Conservation (phyloP, 768 basidiomycete species). For the Boletellus ananas region DNA sequence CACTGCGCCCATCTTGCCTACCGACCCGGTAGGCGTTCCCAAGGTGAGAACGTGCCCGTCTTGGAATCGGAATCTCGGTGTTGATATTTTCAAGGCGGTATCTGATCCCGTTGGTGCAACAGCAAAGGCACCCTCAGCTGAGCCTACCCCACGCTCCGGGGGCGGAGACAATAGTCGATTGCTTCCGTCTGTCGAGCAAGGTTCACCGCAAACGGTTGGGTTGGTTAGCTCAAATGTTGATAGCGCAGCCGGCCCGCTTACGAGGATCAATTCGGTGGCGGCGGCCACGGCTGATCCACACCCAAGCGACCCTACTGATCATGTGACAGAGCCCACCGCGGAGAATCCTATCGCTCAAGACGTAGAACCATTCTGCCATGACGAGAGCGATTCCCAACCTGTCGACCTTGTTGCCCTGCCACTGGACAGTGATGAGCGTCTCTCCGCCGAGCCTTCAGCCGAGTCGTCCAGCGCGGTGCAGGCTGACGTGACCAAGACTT, state of each 20-base stretch:
- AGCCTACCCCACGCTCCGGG: slow-evolving; percentile 14
- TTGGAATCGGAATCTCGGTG: neutral
- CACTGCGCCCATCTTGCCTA: neutral
- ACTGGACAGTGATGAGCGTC: neutral
- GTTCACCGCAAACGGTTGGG: neutral
- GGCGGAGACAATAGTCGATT: neutral
- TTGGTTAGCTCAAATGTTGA: neutral
- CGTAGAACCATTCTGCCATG: neutral
- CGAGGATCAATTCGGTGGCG: neutral
- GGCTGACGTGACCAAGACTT: slow-evolving; percentile 2
- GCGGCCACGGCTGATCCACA: neutral
- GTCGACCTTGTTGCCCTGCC: neutral
- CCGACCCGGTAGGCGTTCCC: neutral
- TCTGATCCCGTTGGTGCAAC: neutral
- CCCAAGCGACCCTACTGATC: neutral
- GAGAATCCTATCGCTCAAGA: neutral
- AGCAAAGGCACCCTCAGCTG: slow-evolving; percentile 13
- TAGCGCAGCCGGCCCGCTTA: neutral
- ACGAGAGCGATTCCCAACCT: neutral
- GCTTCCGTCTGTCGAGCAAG: slow-evolving; percentile 4
- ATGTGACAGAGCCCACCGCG: neutral
- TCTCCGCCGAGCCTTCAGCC: neutral
- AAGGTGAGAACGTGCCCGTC: slow-evolving; percentile 14
- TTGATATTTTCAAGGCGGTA: slow-evolving; percentile 9
- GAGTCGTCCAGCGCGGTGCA: slow-evolving; percentile 1